Evolutionary conservation across 352 stramenopile genomes (phyloP).

Genomic region (Sclerospora graminicola): DNA sequence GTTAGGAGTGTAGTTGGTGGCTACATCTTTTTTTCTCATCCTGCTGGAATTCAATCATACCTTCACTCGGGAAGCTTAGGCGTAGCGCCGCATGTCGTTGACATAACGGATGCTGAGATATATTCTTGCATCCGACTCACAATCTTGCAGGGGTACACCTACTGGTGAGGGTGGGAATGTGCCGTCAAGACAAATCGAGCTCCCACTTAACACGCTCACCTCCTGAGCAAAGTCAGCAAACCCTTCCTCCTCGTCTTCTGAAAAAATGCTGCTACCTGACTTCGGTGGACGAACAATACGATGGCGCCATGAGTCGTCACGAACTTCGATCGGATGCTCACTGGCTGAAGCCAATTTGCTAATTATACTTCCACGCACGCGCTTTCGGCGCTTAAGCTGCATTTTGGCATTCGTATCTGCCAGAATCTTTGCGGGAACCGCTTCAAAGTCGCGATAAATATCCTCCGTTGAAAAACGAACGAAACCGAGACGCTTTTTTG

Average conservation of each 20-base stretch:
- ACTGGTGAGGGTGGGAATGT: constrained; percentile 41
- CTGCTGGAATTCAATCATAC: too few species aligned
- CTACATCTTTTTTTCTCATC: too few species aligned
- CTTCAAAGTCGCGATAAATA: constrained; percentile 77
- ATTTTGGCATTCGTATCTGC: constrained; percentile 59
- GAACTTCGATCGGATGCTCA: constrained; percentile 35
- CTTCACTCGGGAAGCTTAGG: too few species aligned
- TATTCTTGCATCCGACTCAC: constrained; percentile 47
- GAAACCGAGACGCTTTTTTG: constrained; percentile 67
- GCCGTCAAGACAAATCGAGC: constrained; percentile 42
- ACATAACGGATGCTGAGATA: constrained; percentile 79
- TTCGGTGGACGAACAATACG: constrained; percentile 32
- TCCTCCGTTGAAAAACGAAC: constrained; percentile 73
- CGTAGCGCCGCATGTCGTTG: constrained; percentile 79
- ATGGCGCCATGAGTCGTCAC: constrained; percentile 62
- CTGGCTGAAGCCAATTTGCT: constrained; percentile 41
- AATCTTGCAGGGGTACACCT: constrained; percentile 36
- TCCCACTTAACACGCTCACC: constrained; percentile 41
- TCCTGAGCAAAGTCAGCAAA: constrained; percentile 63
- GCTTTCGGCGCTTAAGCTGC: constrained; percentile 69
- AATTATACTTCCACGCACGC: constrained; percentile 71
- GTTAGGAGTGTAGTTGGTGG: too few species aligned
- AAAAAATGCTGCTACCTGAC: constrained; percentile 33
- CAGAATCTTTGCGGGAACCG: constrained; percentile 61
- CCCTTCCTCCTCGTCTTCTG: constrained; percentile 31